Evolutionary conservation across 129 eudicot genomes (phyloP), one percentile per base, ranked within the genome.

Genomic region (Flaveria robusta): DNA sequence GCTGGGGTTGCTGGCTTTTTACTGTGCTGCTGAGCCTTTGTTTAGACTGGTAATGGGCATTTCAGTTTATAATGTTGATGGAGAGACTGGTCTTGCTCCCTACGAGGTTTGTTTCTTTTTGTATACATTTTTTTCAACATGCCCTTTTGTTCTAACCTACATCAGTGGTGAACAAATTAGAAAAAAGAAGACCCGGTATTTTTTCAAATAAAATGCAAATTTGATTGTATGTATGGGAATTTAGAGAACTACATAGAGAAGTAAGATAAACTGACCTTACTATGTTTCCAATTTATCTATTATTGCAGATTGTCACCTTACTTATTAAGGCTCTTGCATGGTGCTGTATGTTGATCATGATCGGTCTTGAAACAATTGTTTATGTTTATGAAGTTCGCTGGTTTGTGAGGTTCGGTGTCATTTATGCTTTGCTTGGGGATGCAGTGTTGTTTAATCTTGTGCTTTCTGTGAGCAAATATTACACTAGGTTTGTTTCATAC

Each of bases 371-470:
- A 86, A 95, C 97, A 8, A 88, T 73, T 79, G 86, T 83, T 59
- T 95, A 95, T 67, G 83, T 95, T 64, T 82, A 79, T 75, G 97
- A 95, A 66, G 85, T 89, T 54, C 88, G 99, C 49, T 95, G 99
- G 97, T 89, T 80, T 74, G 86, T 89, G 74, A 81, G 99, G 68
- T 91, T 91, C 45, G 99, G 96, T 18, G 82, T 95, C 20, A 19
- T 91, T 50, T 95, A 95, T 82, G 83, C 80, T 76, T 71, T 95
- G 74, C 90, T 91, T 14, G 99, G 92, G 68, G 93, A 89, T 80
- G 87, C 82, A 19, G 97, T 88, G 20, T 42, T 89, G 87, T 56
- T 91, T 49, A 87, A 85, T 77, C 88, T 91, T 31, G 75, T 91
- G 58, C 70, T 95, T 63, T 82, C 94, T 3, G 85, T 91, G 72